Base-by-base conservation (phyloP, 164 flowering plant species). In the Sedum album region DNA sequence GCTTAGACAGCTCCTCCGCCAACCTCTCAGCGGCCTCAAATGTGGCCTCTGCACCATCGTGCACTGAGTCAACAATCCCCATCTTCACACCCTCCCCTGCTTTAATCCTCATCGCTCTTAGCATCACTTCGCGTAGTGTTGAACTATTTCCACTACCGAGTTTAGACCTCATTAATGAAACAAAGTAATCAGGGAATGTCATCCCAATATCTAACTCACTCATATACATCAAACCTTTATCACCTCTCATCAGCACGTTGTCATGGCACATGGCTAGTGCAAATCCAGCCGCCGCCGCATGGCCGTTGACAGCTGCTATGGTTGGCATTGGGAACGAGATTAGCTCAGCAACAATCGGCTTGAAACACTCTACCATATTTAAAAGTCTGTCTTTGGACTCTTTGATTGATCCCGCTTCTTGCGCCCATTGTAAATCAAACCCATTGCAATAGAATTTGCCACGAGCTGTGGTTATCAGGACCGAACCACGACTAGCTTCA, bases 401-500 rank as follows among this genome's bases (percentile, higher is more conserved):
- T 73, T 70, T 46, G 67, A 9, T 10, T 53, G 74, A 6, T 7
- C 66, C 76, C 11, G 77, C 49, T 9, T 41, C 39, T 5, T 30
- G 66, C 49, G 88, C 88, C 86, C 86, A 85, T 20, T 66, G 78
- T 71, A 91, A 82, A 55, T 91, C 97, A 71, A 67, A 85, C 72
- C 96, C 94, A 70, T 89, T 92, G 78, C 87, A 86, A 82, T 88
- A 91, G 84, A 88, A 91, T 67, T 82, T 89, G 71, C 97, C 95
- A 5, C 76, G 69, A 30, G 87, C 83, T 2, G 86, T 82, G 62
- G 93, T 88, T 79, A 92, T 76, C n/a, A 89, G 88, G 62, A 75
- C 89, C 0, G 79, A 73, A 17, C 70, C 49, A 4, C 61, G 8
- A 7, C 70, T 17, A 15, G 76, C 0, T 38, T 75, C 70, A 55